Base-by-base conservation (phyloP, 139 green algal species). In the Picochlorum sp. region DNA sequence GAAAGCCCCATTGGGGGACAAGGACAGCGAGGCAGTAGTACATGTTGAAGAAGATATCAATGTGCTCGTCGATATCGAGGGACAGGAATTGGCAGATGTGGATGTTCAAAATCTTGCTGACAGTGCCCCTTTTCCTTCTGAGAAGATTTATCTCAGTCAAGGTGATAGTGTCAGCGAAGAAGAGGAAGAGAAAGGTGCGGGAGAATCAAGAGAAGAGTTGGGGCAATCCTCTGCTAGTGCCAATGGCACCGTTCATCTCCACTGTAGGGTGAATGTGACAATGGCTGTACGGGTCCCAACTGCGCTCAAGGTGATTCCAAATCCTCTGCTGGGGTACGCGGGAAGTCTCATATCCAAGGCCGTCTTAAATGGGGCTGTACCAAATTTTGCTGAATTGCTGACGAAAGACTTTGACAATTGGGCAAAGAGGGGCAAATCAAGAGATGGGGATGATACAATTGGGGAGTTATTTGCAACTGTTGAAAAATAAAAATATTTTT, bases 371-470 rank as follows among this genome's bases (percentile, higher is more conserved):
- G 63, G 54, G 20, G 60, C 45, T 1, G 60, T 76, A 2, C 70
- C 70, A 8, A 76, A 76, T 30, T 76, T 76, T 49, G 20, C 70
- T 21, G 21, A 61, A 6, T 62, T 76, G 57, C 20, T 76, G n/a
- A 55, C 45, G 2, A 26, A 67, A 7, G 70, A 76, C n/a, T 76
- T 67, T 14, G 54, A 38, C n/a, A 44, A 57, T 11, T 76, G 70
- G 70, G 34, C 14, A 4, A 23, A 5, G 6, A 64, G 54, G 4
- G 63, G 63, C 9, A 45, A 49, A 45, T 24, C 14, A n/a, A 66
- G 60, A 55, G 23, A 66, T n/a, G 34, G 15, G 57, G 60, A 41
- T 20, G 18, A 59, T 38, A 13, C 20, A 38, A 20, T 59, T n/a
- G 51, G 51, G 6, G 51, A 59, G n/a, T 59, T 59, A 13, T 59